Evolutionary conservation across 805 yeast genomes (phyloP), one percentile per base, ranked within the genome.

Genomic region (Zygosaccharomyces bisporus): DNA sequence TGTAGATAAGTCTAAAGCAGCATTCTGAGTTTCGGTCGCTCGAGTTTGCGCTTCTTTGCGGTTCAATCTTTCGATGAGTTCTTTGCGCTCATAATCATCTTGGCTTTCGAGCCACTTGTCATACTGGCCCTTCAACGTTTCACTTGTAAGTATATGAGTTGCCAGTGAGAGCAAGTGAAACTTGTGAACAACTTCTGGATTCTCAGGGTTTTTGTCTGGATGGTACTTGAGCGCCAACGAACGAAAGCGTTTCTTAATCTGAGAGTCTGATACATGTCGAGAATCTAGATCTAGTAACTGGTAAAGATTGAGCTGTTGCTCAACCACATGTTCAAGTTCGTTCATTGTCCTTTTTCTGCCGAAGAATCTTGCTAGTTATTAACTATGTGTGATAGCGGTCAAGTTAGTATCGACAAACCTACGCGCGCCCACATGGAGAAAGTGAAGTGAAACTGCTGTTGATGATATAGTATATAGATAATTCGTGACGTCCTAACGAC

Each of bases 241-340:
- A 21, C 58, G 49, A 39, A 51, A 60, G 16, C 42, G 52, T 27
- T 42, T 56, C 42, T 49, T 49, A 4, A 60, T 44, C 6, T 47
- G 54, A 39, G 39, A 39, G 27, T 33, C 43, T 17, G 72, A 69
- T 14, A 75, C 72, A 50, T 69, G 66, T 51, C 67, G 72, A 29
- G 73, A 69, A 19, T 62, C 39, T 3, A 74, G 68, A 16, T 72
- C 75, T 42, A 74, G 64, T 51, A 72, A 66, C 36, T 69, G 73
- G 56, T 74, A 74, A 40, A 74, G 70, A 24, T 56, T 49, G 6
- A 49, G 23, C 2, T 40, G 37, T 7, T 46, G 42, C 2, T 46
- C 36, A 7, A 45, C 39, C 4, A 45, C 41, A 4, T 32, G 31
- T 5, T 41, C 25, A 10, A 55, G 44, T 19, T 48, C 48, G n/a